Evolutionary conservation across 768 basidiomycete genomes (phyloP), one percentile per base, ranked within the genome.

Genomic region (Trametes villosa): DNA sequence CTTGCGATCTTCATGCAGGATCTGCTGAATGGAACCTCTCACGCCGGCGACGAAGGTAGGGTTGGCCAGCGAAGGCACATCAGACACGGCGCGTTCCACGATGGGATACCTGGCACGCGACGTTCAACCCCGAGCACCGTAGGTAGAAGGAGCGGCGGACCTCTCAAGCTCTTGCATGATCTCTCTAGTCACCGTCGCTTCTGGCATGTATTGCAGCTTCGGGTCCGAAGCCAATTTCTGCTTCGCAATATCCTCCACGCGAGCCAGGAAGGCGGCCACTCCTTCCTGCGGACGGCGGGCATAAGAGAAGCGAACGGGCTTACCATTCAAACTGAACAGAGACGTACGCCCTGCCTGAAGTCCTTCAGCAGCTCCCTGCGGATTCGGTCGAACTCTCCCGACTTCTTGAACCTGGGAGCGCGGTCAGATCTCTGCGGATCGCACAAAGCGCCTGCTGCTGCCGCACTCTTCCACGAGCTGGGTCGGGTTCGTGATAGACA

Each of bases 371-470:
- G 75, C 72, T 91, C 85, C 50, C 83, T 81, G 49, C 89, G 81
- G 62, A 91, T 70, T 24, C 86, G 83, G 65, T 91, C 89, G 65
- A 90, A 91, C 74, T 91, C 88, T 29, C 89, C 89, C 12, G 88
- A 88, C 67, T 86, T 87, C 73, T 91, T 91, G 77, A 90, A 91
- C 66, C 89, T 91, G 65, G 31, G 33, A 38, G 18, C n/a, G 47
- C 27, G 17, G 46, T 62, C 60, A 55, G 62, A 18, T 6, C 18
- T 24, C 40, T 18, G 24, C 30, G 13, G 17, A 34, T 24, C 38
- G 9, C 26, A n/a, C 52, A 11, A 17, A 34, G 17, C 22, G 31
- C 30, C n/a, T n/a, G 38, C 36, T 4, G 22, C 15, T 29, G 29
- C 36, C 46, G 68, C 79, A 87, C 89, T 86, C 87, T 70, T 85